Base-by-base conservation (phyloP, 352 stramenopile genomes). In the Phytophthora citrophthora region DNA sequence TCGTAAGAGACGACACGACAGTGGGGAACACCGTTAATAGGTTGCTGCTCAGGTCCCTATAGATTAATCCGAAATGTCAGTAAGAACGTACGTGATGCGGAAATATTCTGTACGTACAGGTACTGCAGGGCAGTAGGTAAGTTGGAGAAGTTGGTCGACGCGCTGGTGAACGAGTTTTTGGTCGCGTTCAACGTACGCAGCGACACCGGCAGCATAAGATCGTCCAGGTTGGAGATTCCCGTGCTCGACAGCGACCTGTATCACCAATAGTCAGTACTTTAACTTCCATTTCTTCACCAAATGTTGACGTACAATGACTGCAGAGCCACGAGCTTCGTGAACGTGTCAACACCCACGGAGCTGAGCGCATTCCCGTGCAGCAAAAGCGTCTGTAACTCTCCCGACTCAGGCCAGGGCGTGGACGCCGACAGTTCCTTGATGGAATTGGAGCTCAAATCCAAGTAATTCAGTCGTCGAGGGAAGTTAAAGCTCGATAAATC, bases 1-100 rank as follows among this genome's bases (percentile, higher is more conserved):
- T 76, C 0, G 68, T 75, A 24, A 89, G 70, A 4, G 64, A 61
- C 2, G 80, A 75, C 12, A 92, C 65, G 34, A 76, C 59, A 0
- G 67, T 56, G 4, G 83, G 83, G 7, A 90, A 77, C 5, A 13
- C 54, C n/a, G 69, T 80, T 5, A 93, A 53, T 16, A 72, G 41
- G 52, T 93, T 93, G 24, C 68, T 61, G 61, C 78, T 89, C 54
- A 90, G 32, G 38, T 93, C 81, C 4, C 83, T 91, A 32, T 12
- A 24, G 3, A 26, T 11, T 43, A 12, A 47, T 10, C 29, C 29
- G 9, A 0, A 34, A 40, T 23, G 10, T 45, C 32, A 24, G 26
- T 40, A 29, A 56, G 40, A 32, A 26, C 32, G n/a, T 18, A 34
- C 29, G 11, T 34, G 29, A 34, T 34, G 9, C 8, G 4, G 29